Base-by-base conservation (phyloP, 2,329 filamentous ascomycete species). In the Rutstroemia sydowiana region DNA sequence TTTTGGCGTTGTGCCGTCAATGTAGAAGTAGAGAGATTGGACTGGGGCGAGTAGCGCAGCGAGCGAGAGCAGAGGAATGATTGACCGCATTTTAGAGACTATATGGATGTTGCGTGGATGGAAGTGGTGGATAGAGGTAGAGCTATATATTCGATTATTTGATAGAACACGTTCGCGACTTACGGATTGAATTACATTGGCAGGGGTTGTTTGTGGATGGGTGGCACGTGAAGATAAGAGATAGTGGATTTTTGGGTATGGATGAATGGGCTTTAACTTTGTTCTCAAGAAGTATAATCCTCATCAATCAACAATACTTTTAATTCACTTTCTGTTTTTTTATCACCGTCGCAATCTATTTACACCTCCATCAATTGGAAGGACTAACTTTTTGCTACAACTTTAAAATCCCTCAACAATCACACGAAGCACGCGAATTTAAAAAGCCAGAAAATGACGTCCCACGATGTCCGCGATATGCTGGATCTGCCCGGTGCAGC, bases 11-110 rank as follows among this genome's bases (percentile, higher is more conserved):
- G 80, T 79, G 65, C 87, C 88, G 69, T 97, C 90, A 70, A 97
- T 84, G 76, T 87, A 97, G 78, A 98, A 95, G 82, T 95, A 92
- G 54, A 98, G 80, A 52, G 91, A 90, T 68, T 90, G 86, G 57
- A 86, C 82, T 55, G 83, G 82, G 32, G 77, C 66, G 43, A 78
- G 61, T 36, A 78, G 72, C 52, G 76, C 72, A 69, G 73, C 73
- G 70, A 91, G 75, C 56, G 85, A 76, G 65, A 89, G 75, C 60
- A 88, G 70, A 54, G 86, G 71, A 56, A 87, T 73, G 65, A 87
- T 70, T 55, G 73, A 66, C 68, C 76, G 79, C 81, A 85, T 85
- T 41, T 63, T 59, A 51, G 36, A 20, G 39, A 10, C 13, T 26
- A 16, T 23, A 9, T 31, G 41, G 41, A 10, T 11, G 10, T n/a